These are phyloP conservation scores for Astragalus membranaceus DNA, from an alignment of 306 rosid species.

Conservation along the genomic window DNA sequence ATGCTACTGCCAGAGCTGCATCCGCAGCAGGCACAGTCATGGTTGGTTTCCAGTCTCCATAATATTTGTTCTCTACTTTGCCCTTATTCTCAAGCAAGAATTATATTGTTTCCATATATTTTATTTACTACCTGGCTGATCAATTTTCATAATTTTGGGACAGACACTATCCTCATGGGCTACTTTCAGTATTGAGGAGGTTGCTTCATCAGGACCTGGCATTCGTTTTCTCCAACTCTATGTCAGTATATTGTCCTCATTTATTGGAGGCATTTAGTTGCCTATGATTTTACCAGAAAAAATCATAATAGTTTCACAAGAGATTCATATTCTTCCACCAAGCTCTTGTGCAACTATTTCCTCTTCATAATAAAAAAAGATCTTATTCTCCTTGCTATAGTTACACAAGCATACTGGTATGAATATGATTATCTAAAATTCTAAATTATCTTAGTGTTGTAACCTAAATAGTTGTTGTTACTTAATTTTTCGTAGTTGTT, in stretches of 20 bases:
- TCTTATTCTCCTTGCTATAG: neutral
- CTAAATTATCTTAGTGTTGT: neutral
- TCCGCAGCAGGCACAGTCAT: conserved; percentile 83
- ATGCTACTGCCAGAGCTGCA: conserved; percentile 79
- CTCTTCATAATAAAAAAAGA: no score
- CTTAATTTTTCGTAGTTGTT: conserved; percentile 38
- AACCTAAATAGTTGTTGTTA: neutral
- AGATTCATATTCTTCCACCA: no score
- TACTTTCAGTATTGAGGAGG: conserved; percentile 89
- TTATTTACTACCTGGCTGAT: neutral
- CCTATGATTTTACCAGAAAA: no score
- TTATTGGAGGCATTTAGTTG: no score
- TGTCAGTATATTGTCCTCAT: conserved; percentile 31
- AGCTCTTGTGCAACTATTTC: no score
- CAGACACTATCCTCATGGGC: conserved; percentile 94
- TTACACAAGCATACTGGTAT: neutral
- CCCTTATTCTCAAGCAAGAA: neutral
- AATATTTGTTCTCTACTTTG: neutral
- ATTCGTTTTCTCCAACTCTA: conserved; percentile 90
- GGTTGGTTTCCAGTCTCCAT: conserved; percentile 33
- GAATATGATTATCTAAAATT: neutral
- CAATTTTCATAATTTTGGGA: conserved; percentile 10
- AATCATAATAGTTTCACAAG: no score
- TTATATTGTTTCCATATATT: neutral
- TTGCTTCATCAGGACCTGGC: conserved; percentile 97